Base-by-base conservation (phyloP, 2,329 filamentous ascomycete genomes). In the Colletotrichum sp. region DNA sequence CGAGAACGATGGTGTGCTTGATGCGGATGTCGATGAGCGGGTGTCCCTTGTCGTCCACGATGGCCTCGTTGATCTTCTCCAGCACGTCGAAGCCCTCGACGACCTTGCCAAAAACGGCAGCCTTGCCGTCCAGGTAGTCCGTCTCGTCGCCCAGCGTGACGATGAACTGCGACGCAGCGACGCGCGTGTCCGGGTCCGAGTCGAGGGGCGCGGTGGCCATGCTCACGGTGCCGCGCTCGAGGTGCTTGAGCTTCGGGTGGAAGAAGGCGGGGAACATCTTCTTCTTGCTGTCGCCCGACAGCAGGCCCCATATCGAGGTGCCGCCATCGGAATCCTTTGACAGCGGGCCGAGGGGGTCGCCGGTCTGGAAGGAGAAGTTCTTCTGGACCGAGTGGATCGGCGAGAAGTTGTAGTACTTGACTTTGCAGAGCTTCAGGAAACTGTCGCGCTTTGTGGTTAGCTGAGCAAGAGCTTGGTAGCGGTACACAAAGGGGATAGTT, bases 371-470 rank as follows among this genome's bases (percentile, higher is more conserved):
- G 77, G 96, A 98, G 86, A 98, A 99, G 85, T 95, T 93, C 84
- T 96, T 97, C 83, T 98, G 97, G 49, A 99, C 92, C 79, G 94
- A 96, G 87, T 98, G 95, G 71, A 99, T 88, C 30, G 96, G 97
- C 8, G 96, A 93, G 85, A 98, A 99, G 88, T 99, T 99, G 92
- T 98, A 99, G 88, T 99, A 99, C 88, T 98, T 99, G 86, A 96
- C 89, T 88, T 99, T 99, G 92, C 97, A 98, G 80, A 99, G 95
- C 90, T 99, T 99, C 73, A 99, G 89, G 85, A 99, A 99, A 90
- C 95, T 98, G 85, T 88, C 89, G 88, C 86, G 81, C 83, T 77
- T 82, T 77, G 55, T 84, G 83, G 88, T 93, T 88, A 93, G 91
- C 87, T 81, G 81, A 83, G 79, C 32, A 66, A 55, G 72, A 74